Evolutionary conservation across 345 rosid species (phyloP), one percentile per base, ranked within the genome.

Genomic region (Eucalyptus sp.): DNA sequence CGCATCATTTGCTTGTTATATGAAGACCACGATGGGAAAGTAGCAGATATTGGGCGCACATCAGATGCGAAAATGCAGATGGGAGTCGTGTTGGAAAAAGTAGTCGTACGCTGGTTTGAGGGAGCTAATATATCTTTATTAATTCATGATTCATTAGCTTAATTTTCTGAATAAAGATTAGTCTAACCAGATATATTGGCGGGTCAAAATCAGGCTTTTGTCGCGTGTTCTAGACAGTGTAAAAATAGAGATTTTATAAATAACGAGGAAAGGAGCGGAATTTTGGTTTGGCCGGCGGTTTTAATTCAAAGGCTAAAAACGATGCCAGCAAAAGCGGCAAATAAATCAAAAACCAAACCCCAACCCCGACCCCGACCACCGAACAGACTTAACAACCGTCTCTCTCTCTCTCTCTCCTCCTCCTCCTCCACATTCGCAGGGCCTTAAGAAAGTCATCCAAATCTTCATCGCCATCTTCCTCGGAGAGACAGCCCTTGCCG

Each of bases 61-160:
- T 15, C 7, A 10, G 8, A 15, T 16, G 6, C 2, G 5, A 16
- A 31, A 16, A n/a, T 66, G 10, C 10, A 8, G 0, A 1, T 7
- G 18, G 3, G 9, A 64, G 37, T n/a, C 18, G 0, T 7, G 18
- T 64, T 29, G 3, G 15, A 64, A 64, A 64, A 4, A 20, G 20
- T 7, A 52, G 24, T 52, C 3, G 24, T 18, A 7, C 20, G 4
- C 4, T 7, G 56, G 50, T 48, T 3, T 16, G 20, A 3, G 20
- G 54, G 8, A 52, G 8, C 8, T 17, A 5, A 33, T 37, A 37
- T 37, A 37, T 37, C 41, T 37, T 37, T 15, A 8, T 51, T 51
- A 3, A 2, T 20, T 52, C 56, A 17, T 3, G 4, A 52, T 8
- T 52, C 9, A 4, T 9, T 8, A 9, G 6, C 29, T 9, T 8